Evolutionary conservation across 2,329 filamentous ascomycete species (phyloP), one percentile per base, ranked within the genome.

Genomic region (Teratosphaeria zuluensis): DNA sequence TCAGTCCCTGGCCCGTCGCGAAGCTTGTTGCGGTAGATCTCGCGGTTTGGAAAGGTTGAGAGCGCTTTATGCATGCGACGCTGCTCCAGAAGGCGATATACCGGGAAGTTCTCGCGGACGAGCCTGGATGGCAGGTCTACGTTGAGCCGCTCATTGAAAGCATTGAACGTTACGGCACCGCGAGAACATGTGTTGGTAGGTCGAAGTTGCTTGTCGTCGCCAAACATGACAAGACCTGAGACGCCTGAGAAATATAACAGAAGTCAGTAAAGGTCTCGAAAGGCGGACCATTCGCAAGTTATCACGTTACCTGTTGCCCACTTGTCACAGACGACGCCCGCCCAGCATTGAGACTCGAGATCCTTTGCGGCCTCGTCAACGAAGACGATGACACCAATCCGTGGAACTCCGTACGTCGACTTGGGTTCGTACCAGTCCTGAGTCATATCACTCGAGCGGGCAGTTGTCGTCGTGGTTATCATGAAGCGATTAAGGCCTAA

Each of bases 361-460:
- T 61, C 62, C 31, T 60, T 61, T 28, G 58, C 56, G 11, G 59
- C 61, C 30, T 64, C 60, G 35, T 65, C 62, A 8, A 65, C 56
- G 32, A 66, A 63, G 0, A 64, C 56, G 1, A 61, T 55, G 2
- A 61, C 56, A 14, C 56, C 55, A 16, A 46, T n/a, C 8, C 58
- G 30, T 30, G 16, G 30, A 16, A 53, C 12, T 48, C 56, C 56
- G 16, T 55, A 56, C 21, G 56, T 55, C 3, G 19, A 21, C 21
- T 46, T 30, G 14, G 31, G 42, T 19, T 48, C 42, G 19, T 48
- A 28, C 57, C 57, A 59, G 12, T 55, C 12, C 5, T 53, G 42
- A 3, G 53, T 42, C 31, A 60, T 53, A 38, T 62, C 60, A 14
- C 19, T 32, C 48, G 58, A 48, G 7, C 60, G 55, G 14, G 54